A percentile compares a stretch with the other conserved stretches of the same genome.
Evolutionary conservation across 345 rosid species (phyloP).

Genomic region (Xanthoceras sorbifolium): DNA sequence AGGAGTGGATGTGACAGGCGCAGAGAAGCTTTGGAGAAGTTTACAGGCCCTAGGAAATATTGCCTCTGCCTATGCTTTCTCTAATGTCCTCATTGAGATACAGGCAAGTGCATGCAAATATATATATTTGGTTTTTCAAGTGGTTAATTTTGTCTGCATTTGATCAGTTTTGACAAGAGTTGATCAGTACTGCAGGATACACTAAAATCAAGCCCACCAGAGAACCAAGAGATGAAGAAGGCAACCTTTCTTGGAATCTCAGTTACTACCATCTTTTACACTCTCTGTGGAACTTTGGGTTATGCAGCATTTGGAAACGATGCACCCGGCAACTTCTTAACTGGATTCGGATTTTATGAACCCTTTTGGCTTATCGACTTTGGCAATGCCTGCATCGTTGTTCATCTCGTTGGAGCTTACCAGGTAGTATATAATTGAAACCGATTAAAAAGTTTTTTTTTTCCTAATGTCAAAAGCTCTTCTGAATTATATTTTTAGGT

Average conservation of each 20-base stretch:
- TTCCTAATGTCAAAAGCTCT: too few relatives aligned
- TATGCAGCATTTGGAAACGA: constrained; percentile 86
- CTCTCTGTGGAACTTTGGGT: constrained; percentile 73
- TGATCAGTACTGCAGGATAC: constrained; percentile 57
- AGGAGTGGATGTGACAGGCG: constrained; percentile 64
- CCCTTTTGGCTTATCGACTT: constrained; percentile 86
- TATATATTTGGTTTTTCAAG: neutral
- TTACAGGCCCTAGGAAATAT: constrained; percentile 77
- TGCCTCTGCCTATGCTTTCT: constrained; percentile 80
- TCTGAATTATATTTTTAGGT: too few relatives aligned
- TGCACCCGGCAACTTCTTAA: constrained; percentile 85
- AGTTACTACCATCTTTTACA: constrained; percentile 70
- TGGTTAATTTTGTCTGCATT: neutral
- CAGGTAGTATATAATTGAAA: too few relatives aligned
- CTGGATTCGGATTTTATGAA: constrained; percentile 84
- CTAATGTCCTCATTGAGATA: constrained; percentile 75
- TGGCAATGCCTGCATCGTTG: constrained; percentile 74
- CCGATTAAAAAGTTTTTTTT: too few relatives aligned
- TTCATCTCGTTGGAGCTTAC: constrained; percentile 84
- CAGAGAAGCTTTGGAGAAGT: constrained; percentile 74
- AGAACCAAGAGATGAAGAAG: constrained; percentile 63
- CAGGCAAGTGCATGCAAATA: constrained; percentile 58
- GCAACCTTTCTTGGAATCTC: constrained; percentile 54
- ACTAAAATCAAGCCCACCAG: constrained; percentile 57
- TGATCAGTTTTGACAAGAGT: neutral